Evolutionary conservation across 2,329 filamentous ascomycete genomes (phyloP).

Genomic region (Fulvia fulva): DNA sequence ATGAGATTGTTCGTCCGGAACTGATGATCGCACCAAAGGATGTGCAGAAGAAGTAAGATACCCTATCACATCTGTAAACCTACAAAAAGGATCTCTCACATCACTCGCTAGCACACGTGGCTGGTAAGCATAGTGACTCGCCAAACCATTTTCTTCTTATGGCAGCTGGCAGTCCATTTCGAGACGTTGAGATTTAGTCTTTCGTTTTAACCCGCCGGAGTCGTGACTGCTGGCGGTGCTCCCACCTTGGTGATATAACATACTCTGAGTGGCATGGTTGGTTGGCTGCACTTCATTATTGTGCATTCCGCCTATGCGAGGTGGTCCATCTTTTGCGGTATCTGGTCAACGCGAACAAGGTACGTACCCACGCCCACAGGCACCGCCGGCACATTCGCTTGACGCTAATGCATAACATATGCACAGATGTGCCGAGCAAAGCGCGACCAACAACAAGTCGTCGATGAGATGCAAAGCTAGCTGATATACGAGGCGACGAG

Average conservation of each 20-base stretch:
- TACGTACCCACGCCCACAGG: not conserved
- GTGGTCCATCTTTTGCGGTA: not conserved
- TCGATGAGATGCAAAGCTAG: not conserved
- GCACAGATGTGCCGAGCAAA: not conserved
- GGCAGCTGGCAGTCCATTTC: too few species aligned
- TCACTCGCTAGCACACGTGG: not conserved
- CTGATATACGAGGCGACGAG: not conserved
- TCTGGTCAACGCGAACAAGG: not conserved
- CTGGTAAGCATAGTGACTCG: not conserved
- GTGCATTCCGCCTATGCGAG: not conserved
- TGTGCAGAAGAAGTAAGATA: conserved; percentile 1
- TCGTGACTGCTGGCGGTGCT: not conserved
- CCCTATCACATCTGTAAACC: not conserved
- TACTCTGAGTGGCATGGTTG: not conserved
- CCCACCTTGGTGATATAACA: not conserved
- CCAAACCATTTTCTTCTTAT: not conserved
- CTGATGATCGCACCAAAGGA: conserved; percentile 82
- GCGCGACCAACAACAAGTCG: not conserved
- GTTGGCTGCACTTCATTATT: not conserved
- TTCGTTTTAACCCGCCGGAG: not conserved
- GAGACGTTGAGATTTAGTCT: not conserved
- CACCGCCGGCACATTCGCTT: not conserved
- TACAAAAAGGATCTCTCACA: too few species aligned
- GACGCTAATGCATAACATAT: not conserved
- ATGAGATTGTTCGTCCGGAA: conserved; percentile 83